Base-by-base conservation (phyloP, 768 basidiomycete species). In the Tricholoma hemisulphureum region DNA sequence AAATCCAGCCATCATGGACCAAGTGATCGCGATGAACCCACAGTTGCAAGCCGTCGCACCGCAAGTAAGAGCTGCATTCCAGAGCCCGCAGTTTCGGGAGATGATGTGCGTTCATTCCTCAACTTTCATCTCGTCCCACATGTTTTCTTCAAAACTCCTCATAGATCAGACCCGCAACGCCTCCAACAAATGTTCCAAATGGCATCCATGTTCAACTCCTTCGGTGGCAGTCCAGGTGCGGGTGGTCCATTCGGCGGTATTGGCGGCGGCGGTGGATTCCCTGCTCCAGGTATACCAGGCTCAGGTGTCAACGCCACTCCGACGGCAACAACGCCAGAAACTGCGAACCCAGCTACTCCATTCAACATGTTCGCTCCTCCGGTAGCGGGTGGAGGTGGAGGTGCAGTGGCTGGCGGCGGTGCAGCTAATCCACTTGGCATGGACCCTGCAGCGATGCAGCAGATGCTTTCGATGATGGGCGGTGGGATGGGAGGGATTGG, bases 1-100 rank as follows among this genome's bases (percentile, higher is more conserved):
- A 7, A 89, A 95, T 65, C 95, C 96, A 0, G 86, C 84, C n/a
- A 77, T 98, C 49, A 74, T 98, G 53, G 95, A 98, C 56, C 87
- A 95, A 71, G 77, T 95, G 64, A 88, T 96, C 62, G 82, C 86
- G 0, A 82, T 83, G 53, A 91, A 93, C 71, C 95, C 96, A 0
- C 85, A 93, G 64, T 75, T 90, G 64, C 74, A 83, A 24, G 69
- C 10, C 43, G n/a, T 26, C 35, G 0, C 11, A 35, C 10, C 23
- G 13, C 37, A 14, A 7, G 26, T 18, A 46, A 43, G 23, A 55
- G 32, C 39, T 7, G 18, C 39, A 8, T 89, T 93, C 73, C 87
- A 89, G 68, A 89, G 84, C 66, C 84, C 87, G 31, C 77, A 80
- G 41, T 92, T 93, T 68, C 77, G 89, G 48, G 78, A 87, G 62